Evolutionary conservation across 306 rosid species (phyloP), one percentile per base, ranked within the genome.

Genomic region (Casuarina equisetifolia): DNA sequence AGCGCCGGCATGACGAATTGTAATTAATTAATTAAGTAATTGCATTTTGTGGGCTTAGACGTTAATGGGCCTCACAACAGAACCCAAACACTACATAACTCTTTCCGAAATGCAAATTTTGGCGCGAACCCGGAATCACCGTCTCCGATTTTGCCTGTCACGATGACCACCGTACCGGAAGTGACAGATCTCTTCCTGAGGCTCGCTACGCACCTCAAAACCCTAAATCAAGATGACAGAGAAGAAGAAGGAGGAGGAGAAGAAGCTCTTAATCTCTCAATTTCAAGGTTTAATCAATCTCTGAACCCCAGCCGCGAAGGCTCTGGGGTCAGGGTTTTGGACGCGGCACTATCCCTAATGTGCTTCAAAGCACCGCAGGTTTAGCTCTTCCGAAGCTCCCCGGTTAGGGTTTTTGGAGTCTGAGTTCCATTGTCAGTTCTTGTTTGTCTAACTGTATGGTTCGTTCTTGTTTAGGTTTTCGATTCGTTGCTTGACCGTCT

Each of bases 311-410:
- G 53, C 48, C 61, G 66, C 45, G 76, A 38, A 25, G 35, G 45
- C 70, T 74, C 85, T 75, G 75, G 83, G 79, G 78, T 85, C 75
- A 74, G 81, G 85, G 81, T 85, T 85, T 66, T 81, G 73, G 79
- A 85, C 69, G 55, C 81, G 2, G 85, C 70, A 38, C 80, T 85
- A 25, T 85, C 88, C 75, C 81, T 81, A 11, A 85, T 85, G 88
- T 82, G 85, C 73, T 74, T 85, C 81, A 75, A 72, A 50, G 83
- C 81, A 0, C 88, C 88, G 3, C 74, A 78, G 85, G 85, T 85
- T 70, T 11, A 77, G 17, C 17, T 59, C 35, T 52, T 17, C 42
- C 50, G 10, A 10, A 66, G 50, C 19, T 70, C 55, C 58, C 35
- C 38, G 58, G 49, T 2, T 67, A 9, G 2, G 17, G 12, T 4